phyloP scores from a whole-genome alignment of 1,284 basidiomycete species.

The Porodaedalea pini region DNA sequence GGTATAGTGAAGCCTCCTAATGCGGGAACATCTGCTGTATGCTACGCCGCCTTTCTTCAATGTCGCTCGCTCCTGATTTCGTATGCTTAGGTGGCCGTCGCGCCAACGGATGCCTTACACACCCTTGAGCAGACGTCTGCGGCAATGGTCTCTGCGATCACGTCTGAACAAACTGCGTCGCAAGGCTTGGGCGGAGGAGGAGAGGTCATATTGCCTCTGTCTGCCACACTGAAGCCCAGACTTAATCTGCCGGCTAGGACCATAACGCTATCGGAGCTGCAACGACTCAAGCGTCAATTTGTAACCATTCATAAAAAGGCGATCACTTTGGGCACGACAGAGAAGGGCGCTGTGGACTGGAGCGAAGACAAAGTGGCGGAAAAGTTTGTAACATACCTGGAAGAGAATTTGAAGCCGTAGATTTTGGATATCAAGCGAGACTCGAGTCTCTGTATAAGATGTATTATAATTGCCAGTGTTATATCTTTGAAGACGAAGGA shows the following conservation, averaged over 20 bases:
- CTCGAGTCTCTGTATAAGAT: too few species aligned
- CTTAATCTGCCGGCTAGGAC: conserved; percentile 64
- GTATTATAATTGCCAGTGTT: too few species aligned
- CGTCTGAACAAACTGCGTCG: conserved; percentile 50
- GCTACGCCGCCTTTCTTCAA: conserved; percentile 28
- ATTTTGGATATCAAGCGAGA: too few species aligned
- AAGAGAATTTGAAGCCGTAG: conserved; percentile 61
- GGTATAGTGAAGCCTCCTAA: conserved; percentile 85
- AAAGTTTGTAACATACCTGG: conserved; percentile 78
- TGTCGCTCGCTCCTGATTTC: conserved; percentile 14
- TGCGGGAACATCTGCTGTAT: conserved; percentile 76
- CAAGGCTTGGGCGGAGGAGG: conserved; percentile 48
- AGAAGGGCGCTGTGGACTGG: conserved; percentile 76
- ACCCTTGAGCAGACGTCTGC: conserved; percentile 72
- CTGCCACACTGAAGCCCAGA: conserved; percentile 36
- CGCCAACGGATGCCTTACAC: conserved; percentile 79
- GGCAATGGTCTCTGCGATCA: conserved; percentile 63
- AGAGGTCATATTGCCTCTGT: conserved; percentile 46
- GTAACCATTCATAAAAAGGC: conserved; percentile 83
- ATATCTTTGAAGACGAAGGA: too few species aligned
- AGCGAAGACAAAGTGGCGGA: conserved; percentile 65
- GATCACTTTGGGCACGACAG: conserved; percentile 79
- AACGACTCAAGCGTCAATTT: conserved; percentile 85
- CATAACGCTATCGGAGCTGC: conserved; percentile 80
- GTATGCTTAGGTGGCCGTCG: conserved; percentile 57